phyloP scores from a whole-genome alignment of 768 basidiomycete genomes.

The Favolaschia claudopus region DNA sequence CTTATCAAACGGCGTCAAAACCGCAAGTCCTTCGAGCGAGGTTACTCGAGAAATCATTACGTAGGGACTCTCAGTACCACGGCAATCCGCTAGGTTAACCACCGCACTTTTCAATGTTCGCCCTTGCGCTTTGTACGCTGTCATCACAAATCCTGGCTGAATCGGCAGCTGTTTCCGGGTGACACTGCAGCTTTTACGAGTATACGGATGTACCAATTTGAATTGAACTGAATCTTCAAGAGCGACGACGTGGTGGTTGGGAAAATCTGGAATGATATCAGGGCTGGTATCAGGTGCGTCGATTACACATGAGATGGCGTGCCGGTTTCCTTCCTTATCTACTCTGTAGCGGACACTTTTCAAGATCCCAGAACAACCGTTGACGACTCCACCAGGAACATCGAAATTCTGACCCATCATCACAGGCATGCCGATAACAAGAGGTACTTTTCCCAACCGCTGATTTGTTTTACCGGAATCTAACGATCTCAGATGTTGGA shows the following conservation, averaged over 20 bases:
- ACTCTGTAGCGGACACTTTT: too few species aligned
- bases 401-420: conserved; percentile 37
- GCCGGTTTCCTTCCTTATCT: too few species aligned
- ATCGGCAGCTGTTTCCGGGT: conserved; percentile 35
- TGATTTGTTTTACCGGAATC: conserved; percentile 21
- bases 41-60: too few species aligned
- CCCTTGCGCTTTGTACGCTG: conserved; percentile 39
- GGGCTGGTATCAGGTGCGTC: conserved; percentile 16
- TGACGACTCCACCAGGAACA: conserved; percentile 33
- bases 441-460: conserved; percentile 27
- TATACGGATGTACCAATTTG: too few species aligned
- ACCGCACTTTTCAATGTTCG: conserved; percentile 27
- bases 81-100: conserved; percentile 28
- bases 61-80: conserved; percentile 31
- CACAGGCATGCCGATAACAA: conserved; percentile 41
- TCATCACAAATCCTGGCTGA: conserved; percentile 35
- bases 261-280: conserved; percentile 24
- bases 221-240: conserved; percentile 14
- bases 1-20: too few species aligned
- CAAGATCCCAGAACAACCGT: conserved; percentile 32
- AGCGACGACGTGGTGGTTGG: conserved; percentile 11
- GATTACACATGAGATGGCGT: too few species aligned
- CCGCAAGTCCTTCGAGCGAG: too few species aligned
- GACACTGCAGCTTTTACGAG: too few species aligned
- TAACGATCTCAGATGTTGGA: neutral